Evolutionary conservation across 352 stramenopile species (phyloP), one percentile per base, ranked within the genome.

Genomic region (Globisporangium iwayamae): DNA sequence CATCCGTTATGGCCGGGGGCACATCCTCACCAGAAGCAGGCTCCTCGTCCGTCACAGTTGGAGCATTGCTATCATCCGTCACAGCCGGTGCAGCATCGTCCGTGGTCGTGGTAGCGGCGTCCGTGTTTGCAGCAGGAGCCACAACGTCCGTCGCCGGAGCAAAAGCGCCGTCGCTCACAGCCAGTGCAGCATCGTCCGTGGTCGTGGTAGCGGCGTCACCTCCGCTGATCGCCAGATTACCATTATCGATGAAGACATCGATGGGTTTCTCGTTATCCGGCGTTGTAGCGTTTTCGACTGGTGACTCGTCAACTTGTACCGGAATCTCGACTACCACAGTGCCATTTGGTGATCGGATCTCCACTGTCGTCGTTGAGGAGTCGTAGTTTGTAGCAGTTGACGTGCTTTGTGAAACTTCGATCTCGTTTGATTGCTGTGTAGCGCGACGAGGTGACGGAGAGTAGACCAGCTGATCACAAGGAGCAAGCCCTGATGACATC

Each of bases 381-480:
- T 47, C 14, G 41, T 20, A 3, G 41, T 20, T 13, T 20, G 11
- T 13, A n/a, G 18, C 11, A 18, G 3, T 38, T 54, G 25, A 18
- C 16, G 13, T 36, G 46, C 2, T 51, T 54, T 47, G 41, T 3
- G 47, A 7, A 10, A 9, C 22, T 22, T 20, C 47, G 11, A 54
- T 54, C 22, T 54, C 47, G 14, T 14, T 14, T 2, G 14, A 18
- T 54, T 9, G 47, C 2, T 54, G 45, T 8, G 6, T 13, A 30
- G 11, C 45, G 45, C 45, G 20, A 10, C 2, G 45, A 30, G 52
- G 52, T 2, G 32, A 18, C 8, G 52, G 34, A 4, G n/a, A 22
- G 52, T 58, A 58, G 6, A 58, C 25, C 30, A 58, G 52, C 7
- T 30, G 30, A 3, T 46, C 30, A 41, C 52, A 58, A 3, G 52